phyloP scores from a whole-genome alignment of 441 rosid genomes.

The Brassica hybrid region DNA sequence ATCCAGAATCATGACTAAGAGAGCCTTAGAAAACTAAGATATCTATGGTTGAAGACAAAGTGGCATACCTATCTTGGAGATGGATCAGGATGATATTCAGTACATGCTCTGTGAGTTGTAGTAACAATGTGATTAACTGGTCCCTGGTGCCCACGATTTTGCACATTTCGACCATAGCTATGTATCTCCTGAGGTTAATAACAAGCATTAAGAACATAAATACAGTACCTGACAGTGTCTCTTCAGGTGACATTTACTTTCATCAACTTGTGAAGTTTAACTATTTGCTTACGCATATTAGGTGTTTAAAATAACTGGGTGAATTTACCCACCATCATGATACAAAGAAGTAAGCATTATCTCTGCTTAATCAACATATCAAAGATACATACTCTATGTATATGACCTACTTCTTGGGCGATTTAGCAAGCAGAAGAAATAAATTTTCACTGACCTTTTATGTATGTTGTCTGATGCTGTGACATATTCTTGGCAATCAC shows the following conservation, averaged over 20 bases:
- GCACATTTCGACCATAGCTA: conserved; percentile 97
- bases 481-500: conserved; percentile 60
- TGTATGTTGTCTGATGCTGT: conserved; percentile 80
- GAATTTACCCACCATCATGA: conserved; percentile 6
- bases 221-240: background rate
- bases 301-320: background rate
- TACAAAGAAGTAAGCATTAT: conserved; percentile 1
- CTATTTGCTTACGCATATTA: background rate
- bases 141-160: conserved; percentile 76
- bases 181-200: conserved; percentile 72
- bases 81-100: conserved; percentile 79
- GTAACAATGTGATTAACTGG: conserved; percentile 74
- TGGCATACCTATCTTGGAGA: conserved; percentile 75
- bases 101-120: conserved; percentile 78
- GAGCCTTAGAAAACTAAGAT: conserved; percentile 1
- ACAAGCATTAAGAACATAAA: conserved; percentile 21
- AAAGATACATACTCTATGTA: background rate
- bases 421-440: conserved; percentile 1
- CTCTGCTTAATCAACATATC: background rate
- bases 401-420: conserved; percentile 9
- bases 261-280: background rate
- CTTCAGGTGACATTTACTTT: conserved; percentile 7
- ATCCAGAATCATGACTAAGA: too few relatives aligned
- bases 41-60: conserved; percentile 12
- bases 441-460: conserved; percentile 64